Conservation (phyloP, 805 yeast genomes). For the Schizosaccharomyces osmophilus region DNA sequence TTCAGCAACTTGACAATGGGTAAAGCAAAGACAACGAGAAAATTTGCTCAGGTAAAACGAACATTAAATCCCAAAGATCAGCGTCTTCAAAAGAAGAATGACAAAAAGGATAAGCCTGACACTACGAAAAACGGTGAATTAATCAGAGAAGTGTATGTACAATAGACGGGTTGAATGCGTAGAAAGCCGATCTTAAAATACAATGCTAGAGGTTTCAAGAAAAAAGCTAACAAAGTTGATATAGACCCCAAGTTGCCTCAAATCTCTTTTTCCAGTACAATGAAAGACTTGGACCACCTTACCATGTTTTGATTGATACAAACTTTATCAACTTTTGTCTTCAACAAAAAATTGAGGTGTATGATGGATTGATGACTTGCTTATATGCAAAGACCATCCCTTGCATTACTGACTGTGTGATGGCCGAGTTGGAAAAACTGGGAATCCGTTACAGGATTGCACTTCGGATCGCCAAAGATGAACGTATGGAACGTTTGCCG, state of each 20-base stretch:
- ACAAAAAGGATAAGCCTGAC: slow-evolving; percentile 17
- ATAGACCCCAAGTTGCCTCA: slow-evolving; percentile 74
- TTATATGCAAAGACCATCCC: slow-evolving; percentile 72
- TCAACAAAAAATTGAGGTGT: slow-evolving; percentile 81
- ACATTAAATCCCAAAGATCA: slow-evolving; percentile 52
- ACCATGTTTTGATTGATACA: slow-evolving; percentile 85
- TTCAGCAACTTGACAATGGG: slow-evolving; percentile 35
- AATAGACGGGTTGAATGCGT: neutral
- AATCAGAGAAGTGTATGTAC: slow-evolving; percentile 26
- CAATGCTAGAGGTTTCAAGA: neutral
- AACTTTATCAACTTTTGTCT: slow-evolving; percentile 91
- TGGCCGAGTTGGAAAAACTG: slow-evolving; percentile 89
- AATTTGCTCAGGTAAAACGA: slow-evolving; percentile 81
- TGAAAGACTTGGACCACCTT: slow-evolving; percentile 90
- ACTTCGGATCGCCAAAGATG: slow-evolving; percentile 64
- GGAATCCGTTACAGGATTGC: slow-evolving; percentile 93
- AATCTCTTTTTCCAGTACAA: slow-evolving; percentile 88
- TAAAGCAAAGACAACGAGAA: slow-evolving; percentile 86
- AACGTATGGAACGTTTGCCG: slow-evolving; percentile 61
- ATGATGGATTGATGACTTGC: slow-evolving; percentile 93
- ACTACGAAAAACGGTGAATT: slow-evolving; percentile 49
- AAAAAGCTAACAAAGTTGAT: slow-evolving; percentile 4
- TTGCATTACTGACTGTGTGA: slow-evolving; percentile 83
- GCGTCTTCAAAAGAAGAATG: slow-evolving; percentile 22
- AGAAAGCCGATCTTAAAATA: neutral